These are phyloP conservation scores for Clohesyomyces aquaticus DNA, from an alignment of 495 filamentous ascomycete genomes.

Conservation along the genomic window DNA sequence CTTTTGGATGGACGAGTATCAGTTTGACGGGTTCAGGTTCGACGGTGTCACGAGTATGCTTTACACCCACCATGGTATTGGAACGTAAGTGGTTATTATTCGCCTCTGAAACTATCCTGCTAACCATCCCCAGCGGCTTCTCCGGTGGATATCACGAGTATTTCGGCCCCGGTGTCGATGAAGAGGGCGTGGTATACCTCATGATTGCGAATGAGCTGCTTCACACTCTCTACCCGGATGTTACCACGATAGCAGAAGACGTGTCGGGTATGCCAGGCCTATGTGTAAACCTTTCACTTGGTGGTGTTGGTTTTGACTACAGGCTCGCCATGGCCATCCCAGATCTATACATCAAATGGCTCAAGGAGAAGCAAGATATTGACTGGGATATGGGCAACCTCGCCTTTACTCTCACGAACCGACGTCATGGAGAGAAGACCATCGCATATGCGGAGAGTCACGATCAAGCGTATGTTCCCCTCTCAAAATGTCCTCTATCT, in stretches of 20 bases:
- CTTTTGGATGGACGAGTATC: slow-evolving; percentile 99
- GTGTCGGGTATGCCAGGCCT: slow-evolving; percentile 98
- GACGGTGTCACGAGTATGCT: slow-evolving; percentile 99
- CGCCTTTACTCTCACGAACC: slow-evolving; percentile 83
- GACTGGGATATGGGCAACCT: slow-evolving; percentile 93
- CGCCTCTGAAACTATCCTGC: slow-evolving; percentile 17
- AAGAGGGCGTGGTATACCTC: slow-evolving; percentile 92
- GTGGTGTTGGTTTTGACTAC: slow-evolving; percentile 96
- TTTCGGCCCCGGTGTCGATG: slow-evolving; percentile 89
- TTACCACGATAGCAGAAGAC: slow-evolving; percentile 92
- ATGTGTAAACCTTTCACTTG: slow-evolving; percentile 80
- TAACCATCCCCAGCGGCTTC: slow-evolving; percentile 70
- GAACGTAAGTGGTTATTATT: slow-evolving; percentile 70
- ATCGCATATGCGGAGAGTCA: slow-evolving; percentile 97
- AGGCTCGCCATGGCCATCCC: slow-evolving; percentile 96
- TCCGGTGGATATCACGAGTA: slow-evolving; percentile 99
- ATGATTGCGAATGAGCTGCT: slow-evolving; percentile 98
- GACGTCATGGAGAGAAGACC: slow-evolving; percentile 95
- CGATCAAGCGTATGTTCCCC: slow-evolving; percentile 85
- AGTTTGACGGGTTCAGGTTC: slow-evolving; percentile 96
- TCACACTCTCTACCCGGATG: slow-evolving; percentile 80
- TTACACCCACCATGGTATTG: slow-evolving; percentile 94
- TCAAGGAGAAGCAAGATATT: slow-evolving; percentile 89
- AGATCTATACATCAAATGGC: slow-evolving; percentile 97
- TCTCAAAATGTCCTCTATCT: no score